Evolutionary conservation across 345 rosid genomes (phyloP).

Genomic region (Camelina laxa): DNA sequence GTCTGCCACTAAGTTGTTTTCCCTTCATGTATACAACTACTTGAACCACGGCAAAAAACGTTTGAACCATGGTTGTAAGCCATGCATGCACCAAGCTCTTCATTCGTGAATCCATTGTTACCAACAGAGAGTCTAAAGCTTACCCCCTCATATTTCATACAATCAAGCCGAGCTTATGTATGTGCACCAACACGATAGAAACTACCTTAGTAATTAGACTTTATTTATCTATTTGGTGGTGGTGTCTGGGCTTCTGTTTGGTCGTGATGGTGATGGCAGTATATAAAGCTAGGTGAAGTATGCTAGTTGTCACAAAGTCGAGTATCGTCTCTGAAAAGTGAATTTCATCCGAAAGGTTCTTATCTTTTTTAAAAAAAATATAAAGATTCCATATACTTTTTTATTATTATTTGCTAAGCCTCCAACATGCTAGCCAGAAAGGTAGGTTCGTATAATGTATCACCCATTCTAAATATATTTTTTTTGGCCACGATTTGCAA

Average conservation of each 20-base stretch:
- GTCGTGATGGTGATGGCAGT: background rate
- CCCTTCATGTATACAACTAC: background rate
- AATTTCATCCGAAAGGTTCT: background rate
- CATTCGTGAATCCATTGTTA: background rate
- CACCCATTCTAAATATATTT: too few relatives aligned
- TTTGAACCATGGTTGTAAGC: background rate
- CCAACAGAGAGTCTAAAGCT: background rate
- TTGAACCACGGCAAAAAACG: background rate
- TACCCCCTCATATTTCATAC: background rate
- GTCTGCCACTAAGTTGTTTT: slow-evolving; percentile 18
- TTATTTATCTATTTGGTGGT: too few relatives aligned
- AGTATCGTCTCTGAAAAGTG: background rate
- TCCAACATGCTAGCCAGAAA: too few relatives aligned
- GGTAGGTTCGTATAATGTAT: too few relatives aligned
- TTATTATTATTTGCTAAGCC: too few relatives aligned
- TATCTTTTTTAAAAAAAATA: too few relatives aligned
- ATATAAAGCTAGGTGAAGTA: background rate
- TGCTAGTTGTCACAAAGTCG: background rate
- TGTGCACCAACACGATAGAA: too few relatives aligned
- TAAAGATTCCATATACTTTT: too few relatives aligned
- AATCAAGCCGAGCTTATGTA: background rate
- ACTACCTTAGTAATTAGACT: too few relatives aligned
- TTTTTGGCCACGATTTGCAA: background rate
- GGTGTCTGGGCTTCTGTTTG: background rate
- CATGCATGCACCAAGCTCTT: background rate